Evolutionary conservation across 2,329 filamentous ascomycete species (phyloP).

Genomic region (Pyricularia pennisetigena): DNA sequence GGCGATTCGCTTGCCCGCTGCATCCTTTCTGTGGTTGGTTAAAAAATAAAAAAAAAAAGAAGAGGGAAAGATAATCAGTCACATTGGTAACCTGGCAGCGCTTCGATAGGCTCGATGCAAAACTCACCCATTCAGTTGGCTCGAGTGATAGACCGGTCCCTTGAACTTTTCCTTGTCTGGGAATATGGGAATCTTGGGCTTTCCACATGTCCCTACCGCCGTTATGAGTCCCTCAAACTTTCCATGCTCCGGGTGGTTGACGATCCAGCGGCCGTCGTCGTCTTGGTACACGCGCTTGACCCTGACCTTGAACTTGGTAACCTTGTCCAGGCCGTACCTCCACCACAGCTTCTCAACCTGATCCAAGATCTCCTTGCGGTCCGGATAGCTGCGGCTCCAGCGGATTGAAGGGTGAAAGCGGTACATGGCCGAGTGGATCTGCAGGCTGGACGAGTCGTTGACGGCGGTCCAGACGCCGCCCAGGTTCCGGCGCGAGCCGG

Average conservation of each 20-base stretch:
- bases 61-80: neutral
- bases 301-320: conserved; percentile 61
- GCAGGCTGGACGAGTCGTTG: conserved; percentile 11
- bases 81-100: no score
- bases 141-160: conserved; percentile 67
- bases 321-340: conserved; percentile 58
- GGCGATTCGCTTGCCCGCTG: conserved; percentile 64
- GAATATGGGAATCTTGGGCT: conserved; percentile 60
- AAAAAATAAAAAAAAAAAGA: no score
- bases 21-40: conserved; percentile 39
- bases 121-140: conserved; percentile 51
- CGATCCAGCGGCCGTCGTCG: conserved; percentile 49
- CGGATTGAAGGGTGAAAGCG: conserved; percentile 73
- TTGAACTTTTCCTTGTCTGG: conserved; percentile 63
- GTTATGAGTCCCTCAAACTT: conserved; percentile 71
- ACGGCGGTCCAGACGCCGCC: conserved; percentile 66
- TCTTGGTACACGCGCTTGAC: conserved; percentile 56
- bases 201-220: conserved; percentile 72
- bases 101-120: neutral
- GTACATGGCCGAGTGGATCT: conserved; percentile 78
- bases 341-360: conserved; percentile 68
- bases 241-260: conserved; percentile 63
- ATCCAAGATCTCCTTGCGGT: conserved; percentile 62
- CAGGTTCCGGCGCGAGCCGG: conserved; percentile 52
- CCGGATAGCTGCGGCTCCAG: conserved; percentile 69